Base-by-base conservation (phyloP, 2,329 filamentous ascomycete genomes). In the Colletotrichum australisinense region DNA sequence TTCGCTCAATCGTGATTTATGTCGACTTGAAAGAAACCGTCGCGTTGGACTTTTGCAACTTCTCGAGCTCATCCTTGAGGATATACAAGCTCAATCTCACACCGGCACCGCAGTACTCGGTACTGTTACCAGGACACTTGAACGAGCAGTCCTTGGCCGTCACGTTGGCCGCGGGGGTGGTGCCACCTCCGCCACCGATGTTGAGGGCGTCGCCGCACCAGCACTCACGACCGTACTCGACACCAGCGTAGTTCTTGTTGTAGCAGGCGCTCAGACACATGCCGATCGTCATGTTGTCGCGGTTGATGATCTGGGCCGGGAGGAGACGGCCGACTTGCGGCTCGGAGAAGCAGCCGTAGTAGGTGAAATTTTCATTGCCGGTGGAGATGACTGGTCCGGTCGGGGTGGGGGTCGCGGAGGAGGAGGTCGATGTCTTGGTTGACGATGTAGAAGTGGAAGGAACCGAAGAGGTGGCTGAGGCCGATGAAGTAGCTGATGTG, bases 321-420 rank as follows among this genome's bases (percentile, higher is more conserved):
- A 84, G 77, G 0, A 84, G 74, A 9, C 81, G 81, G 1, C 82
- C 82, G 0, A 74, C 56, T 2, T 78, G 77, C 0, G 83, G 83
- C 66, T 84, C 82, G 0, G 76, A 74, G 0, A 82, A 78, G 52
- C 83, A 84, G 1, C 78, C 79, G 66, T 83, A 83, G 68, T 79
- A 83, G 1, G 81, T 82, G 22, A 82, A 84, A 75, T 83, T 83
- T 52, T 76, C 77, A 69, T 83, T 83, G 1, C 83, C 83, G 0
- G 72, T 72, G 32, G 76, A 79, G 11, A 83, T 77, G n/a, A 79
- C 65, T 0, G 82, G 81, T 0, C 66, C 76, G 1, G 79, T 79
- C 2, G 78, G 69, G 0, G 75, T 76, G 6, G 79, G 73, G 24
- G 57, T 55, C 0, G 78, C 74, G 11, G 69, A 59, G 2, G 63